Percentiles rank a stretch among this genome's conserved stretches.
Conservation (phyloP, 108 stramenopile species). For the Cyclotella baltica region DNA sequence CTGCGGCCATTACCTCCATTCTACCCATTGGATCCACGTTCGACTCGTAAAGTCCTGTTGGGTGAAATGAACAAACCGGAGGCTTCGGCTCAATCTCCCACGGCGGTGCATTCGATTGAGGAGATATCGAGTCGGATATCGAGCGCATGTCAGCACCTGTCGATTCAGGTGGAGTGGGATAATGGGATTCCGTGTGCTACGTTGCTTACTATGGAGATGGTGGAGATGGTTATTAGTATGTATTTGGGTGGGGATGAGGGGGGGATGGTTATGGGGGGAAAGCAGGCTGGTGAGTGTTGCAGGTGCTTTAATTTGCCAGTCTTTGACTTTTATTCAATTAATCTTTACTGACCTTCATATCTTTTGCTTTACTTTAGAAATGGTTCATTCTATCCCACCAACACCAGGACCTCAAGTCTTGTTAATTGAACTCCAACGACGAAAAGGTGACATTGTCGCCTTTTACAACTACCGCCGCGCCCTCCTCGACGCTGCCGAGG, state of each 20-base stretch:
- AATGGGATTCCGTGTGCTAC: slow-evolving; percentile 43
- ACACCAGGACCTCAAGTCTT: slow-evolving; percentile 33
- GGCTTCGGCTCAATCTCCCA: slow-evolving; percentile 64
- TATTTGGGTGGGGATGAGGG: slow-evolving; percentile 43
- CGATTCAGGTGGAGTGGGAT: slow-evolving; percentile 54
- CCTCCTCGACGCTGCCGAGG: slow-evolving; percentile 84
- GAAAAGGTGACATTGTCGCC: slow-evolving; percentile 80
- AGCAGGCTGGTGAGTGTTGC: slow-evolving; percentile 25
- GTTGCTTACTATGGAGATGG: slow-evolving; percentile 46
- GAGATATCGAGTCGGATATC: slow-evolving; percentile 47
- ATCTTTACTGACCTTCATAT: neutral
- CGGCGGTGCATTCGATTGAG: slow-evolving; percentile 23
- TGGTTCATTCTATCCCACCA: slow-evolving; percentile 20
- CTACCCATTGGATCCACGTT: slow-evolving; percentile 84
- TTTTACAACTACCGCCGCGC: slow-evolving; percentile 80
- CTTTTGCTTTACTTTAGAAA: slow-evolving; percentile 2
- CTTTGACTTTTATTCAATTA: neutral
- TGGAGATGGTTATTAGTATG: slow-evolving; percentile 51
- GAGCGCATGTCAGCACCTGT: slow-evolving; percentile 47
- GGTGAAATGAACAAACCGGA: slow-evolving; percentile 53
- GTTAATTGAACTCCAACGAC: slow-evolving; percentile 77
- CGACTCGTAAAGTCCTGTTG: slow-evolving; percentile 66
- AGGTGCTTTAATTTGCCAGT: neutral
- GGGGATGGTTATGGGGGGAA: slow-evolving; percentile 39
- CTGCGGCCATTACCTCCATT: slow-evolving; percentile 76